Base-by-base conservation (phyloP, 2,329 filamentous ascomycete genomes). In the Trichocomaceae sp. region DNA sequence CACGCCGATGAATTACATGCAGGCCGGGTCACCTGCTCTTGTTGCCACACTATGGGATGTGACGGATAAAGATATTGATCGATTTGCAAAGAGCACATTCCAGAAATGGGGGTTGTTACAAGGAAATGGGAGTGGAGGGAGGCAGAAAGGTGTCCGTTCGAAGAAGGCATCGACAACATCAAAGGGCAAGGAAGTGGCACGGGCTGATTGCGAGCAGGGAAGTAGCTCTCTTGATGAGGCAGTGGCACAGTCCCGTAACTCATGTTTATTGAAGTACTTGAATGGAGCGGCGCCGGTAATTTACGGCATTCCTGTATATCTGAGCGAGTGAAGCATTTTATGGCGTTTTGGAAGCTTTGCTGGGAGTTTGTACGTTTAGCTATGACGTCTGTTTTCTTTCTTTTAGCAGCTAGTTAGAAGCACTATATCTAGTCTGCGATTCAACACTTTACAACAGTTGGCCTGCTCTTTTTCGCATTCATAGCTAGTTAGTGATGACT, bases 41-140 rank as follows among this genome's bases (percentile, higher is more conserved):
- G 84, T 97, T 2, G 93, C 90, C 46, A 96, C 91, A 15, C 77
- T 99, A 37, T 99, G 93, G 93, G 93, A 99, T 70, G 93, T 99
- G 49, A 99, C 93, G 9, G 93, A 99, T 69, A 88, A 88, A 64
- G 93, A 99, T 69, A 96, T 96, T 69, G 95, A 99, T 74, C 87
- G 91, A 17, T 95, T 96, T 69, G 88, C 91, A 0, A 83, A 86
- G 33, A 79, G 81, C 23, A 77, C 87, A 2, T 87, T 96, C 68
- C 87, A 93, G 67, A 80, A 86, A 63, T 99, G 93, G 93, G 93
- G 93, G 0, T 70, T 99, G 6, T 75, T 87, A 63, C 62, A 69
- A 79, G 79, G 56, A 69, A 47, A 44, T 44, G 31, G 47, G 23
- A 22, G 23, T 15, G 65, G 60, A 31, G 65, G 46, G 54, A 68